Base-by-base conservation (phyloP, 495 filamentous ascomycete genomes). In the Podospora anserina region DNA sequence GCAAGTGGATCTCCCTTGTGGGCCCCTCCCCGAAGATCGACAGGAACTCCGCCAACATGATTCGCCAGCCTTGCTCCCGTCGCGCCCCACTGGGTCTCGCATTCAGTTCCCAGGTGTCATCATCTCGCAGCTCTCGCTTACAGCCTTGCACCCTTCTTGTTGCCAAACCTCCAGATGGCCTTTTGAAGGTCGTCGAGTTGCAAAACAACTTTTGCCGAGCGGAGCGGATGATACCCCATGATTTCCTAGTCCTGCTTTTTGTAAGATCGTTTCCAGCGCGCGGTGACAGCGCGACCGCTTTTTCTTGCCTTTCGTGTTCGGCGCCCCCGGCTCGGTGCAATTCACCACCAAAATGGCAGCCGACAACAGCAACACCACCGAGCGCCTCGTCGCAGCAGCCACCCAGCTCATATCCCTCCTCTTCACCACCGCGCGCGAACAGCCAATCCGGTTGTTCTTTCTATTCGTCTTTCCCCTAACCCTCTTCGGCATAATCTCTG, bases 361-460 rank as follows among this genome's bases (percentile, higher is more conserved):
- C 39, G 13, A 49, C 11, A 49, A 18, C 39, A 49, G 39, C 9
- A 56, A 63, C 27, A 20, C 61, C 54, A 20, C 30, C 44, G 59
- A 66, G 56, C 56, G 69, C 0, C 20, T 72, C 19, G 6, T 73
- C 58, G 63, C 60, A 18, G 55, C 71, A 19, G 65, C 72, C 28
- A 69, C 66, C 56, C 72, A 72, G 64, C 66, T 79, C 65, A 66
- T 75, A 69, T 71, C 68, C 73, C 66, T 74, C 30, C 67, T 80
- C 27, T 68, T 67, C 57, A 67, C 64, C 18, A 70, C 68, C 16
- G 61, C 78, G 28, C 70, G 55, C 55, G 73, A 77, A 18, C 74
- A 72, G 32, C 75, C 81, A n/a, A 66, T 74, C 32, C 69, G 75
- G 64, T 70, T 75, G 0, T 60, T 81, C 19, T 64, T 82, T 9